These are phyloP conservation scores for Simplicillium sp. DNA, from an alignment of 2,329 filamentous ascomycete genomes.

Conservation along the genomic window DNA sequence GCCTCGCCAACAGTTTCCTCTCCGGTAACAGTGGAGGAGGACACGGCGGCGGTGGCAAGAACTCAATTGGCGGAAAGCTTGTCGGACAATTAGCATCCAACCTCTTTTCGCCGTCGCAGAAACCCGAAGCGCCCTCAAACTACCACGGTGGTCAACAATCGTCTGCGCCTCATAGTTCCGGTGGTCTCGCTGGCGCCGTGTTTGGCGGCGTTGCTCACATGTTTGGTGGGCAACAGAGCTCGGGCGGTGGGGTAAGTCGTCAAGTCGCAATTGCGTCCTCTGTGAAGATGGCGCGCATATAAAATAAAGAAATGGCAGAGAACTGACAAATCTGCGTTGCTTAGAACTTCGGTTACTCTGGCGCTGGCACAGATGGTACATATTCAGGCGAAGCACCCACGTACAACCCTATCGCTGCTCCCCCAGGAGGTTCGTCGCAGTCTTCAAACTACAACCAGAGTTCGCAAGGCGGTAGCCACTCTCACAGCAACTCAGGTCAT, in stretches of 20 bases:
- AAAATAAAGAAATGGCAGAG: background rate
- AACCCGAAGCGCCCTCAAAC: constrained; percentile 34
- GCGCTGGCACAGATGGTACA: constrained; percentile 39
- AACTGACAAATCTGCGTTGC: constrained; percentile 1
- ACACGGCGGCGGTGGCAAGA: constrained; percentile 24
- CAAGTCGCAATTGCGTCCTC: background rate
- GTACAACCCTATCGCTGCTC: constrained; percentile 23
- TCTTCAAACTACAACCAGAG: constrained; percentile 7
- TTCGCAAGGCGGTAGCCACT: background rate
- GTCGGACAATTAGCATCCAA: constrained; percentile 47
- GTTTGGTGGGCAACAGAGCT: constrained; percentile 34
- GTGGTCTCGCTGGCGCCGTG: constrained; percentile 41
- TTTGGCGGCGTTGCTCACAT: constrained; percentile 48
- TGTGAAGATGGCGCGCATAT: background rate
- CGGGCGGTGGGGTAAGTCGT: constrained; percentile 21
- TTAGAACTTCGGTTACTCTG: constrained; percentile 56
- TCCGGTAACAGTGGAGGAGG: constrained; percentile 23
- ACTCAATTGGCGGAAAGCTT: constrained; percentile 40
- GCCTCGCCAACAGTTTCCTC: constrained; percentile 38
- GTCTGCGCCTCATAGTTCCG: constrained; percentile 27
- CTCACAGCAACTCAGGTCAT: constrained; percentile 15
- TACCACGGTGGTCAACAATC: constrained; percentile 38
- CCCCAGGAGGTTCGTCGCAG: constrained; percentile 15
- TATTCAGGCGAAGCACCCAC: constrained; percentile 55
- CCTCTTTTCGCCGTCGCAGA: constrained; percentile 39